A percentile compares a stretch with the other conserved stretches of the same genome.
phyloP scores from a whole-genome alignment of 495 filamentous ascomycete species.

The Penicillium canescens region DNA sequence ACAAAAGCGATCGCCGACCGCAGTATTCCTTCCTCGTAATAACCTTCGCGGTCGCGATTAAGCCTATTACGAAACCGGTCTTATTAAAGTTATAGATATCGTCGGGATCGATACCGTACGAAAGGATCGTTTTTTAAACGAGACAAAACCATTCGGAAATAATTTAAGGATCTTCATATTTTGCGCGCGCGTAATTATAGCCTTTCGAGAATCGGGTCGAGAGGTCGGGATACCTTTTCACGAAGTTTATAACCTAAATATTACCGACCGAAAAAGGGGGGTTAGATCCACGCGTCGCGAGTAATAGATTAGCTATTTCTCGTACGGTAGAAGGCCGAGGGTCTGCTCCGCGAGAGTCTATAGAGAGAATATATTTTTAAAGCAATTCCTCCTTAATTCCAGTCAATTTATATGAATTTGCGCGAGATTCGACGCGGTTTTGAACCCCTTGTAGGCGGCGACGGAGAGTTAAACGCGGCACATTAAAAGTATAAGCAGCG shows the following conservation, averaged over 20 bases:
- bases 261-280: neutral
- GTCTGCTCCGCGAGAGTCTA: constrained; percentile 9
- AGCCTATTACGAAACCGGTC: no score
- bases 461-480: no score
- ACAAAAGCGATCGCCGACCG: no score
- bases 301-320: constrained; percentile 42
- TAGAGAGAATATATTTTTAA: constrained; percentile 29
- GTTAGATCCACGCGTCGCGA: constrained; percentile 8
- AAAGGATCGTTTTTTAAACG: neutral
- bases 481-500: no score
- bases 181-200: neutral
- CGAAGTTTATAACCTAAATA: neutral
- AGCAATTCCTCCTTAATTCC: constrained; percentile 26
- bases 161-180: neutral
- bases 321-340: constrained; percentile 12
- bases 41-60: no score
- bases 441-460: no score
- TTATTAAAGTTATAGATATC: no score
- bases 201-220: neutral
- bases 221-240: neutral
- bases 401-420: constrained; percentile 19
- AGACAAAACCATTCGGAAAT: neutral
- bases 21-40: no score
- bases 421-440: no score
- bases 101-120: neutral